Evolutionary conservation across 129 eudicot species (phyloP).

Genomic region (Solidago caesia): DNA sequence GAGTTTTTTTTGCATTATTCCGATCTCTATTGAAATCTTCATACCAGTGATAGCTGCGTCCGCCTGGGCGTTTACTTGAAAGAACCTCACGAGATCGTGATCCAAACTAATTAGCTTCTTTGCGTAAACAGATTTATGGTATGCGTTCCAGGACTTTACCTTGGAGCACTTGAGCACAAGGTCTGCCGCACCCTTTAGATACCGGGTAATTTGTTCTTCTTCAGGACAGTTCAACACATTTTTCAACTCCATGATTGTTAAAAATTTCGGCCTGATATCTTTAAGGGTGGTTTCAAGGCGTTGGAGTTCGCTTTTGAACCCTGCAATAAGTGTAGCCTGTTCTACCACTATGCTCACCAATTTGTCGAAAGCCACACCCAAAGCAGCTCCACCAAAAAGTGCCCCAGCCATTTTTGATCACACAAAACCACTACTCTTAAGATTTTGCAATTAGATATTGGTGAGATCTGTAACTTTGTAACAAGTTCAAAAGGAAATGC

Average conservation of each 20-base stretch:
- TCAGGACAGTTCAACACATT: neutral
- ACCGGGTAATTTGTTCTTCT: neutral
- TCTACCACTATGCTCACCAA: neutral
- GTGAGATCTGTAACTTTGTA: neutral
- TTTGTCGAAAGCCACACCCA: conserved; percentile 19
- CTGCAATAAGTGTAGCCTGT: neutral
- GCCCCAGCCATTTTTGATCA: neutral
- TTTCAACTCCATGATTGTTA: neutral
- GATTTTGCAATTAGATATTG: neutral
- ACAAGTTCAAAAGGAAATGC: too few species aligned
- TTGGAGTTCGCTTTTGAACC: neutral
- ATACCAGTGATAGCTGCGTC: neutral
- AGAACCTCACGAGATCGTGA: neutral
- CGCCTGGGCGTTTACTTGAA: neutral
- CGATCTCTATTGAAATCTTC: neutral
- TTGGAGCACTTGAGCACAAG: conserved; percentile 22
- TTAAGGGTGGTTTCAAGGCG: conserved; percentile 21
- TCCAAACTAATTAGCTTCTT: conserved; percentile 1
- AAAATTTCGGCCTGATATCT: conserved; percentile 1
- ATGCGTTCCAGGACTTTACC: neutral
- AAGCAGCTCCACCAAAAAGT: neutral
- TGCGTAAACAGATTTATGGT: neutral
- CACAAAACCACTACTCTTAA: neutral
- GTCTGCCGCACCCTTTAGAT: conserved; percentile 10
- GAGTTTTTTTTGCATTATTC: neutral